A percentile compares a stretch with the other conserved stretches of the same genome.
Evolutionary conservation across 345 rosid species (phyloP).

Genomic region (Eucalyptus sp.): DNA sequence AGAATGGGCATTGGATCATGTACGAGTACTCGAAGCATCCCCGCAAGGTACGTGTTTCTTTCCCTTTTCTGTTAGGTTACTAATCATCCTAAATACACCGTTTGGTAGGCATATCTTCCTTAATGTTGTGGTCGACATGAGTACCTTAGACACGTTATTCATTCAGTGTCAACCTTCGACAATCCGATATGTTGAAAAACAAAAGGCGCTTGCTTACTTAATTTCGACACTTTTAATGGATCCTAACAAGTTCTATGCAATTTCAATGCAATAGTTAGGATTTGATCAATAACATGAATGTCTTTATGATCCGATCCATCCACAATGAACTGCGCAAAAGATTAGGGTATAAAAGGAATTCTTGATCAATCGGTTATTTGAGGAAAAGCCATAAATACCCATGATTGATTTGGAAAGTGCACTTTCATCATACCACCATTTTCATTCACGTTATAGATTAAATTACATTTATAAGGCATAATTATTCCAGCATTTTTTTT

Average conservation of each 20-base stretch:
- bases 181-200: neutral
- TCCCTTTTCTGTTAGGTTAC: neutral
- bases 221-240: neutral
- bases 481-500: too few relatives aligned
- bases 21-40: neutral
- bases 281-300: neutral
- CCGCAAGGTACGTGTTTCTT: neutral
- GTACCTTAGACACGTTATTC: neutral
- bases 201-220: neutral
- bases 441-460: too few relatives aligned
- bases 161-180: neutral
- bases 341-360: neutral
- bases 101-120: neutral
- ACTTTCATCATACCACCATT: rapidly evolving
- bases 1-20: neutral
- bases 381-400: rapidly evolving
- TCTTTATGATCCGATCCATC: neutral
- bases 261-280: neutral
- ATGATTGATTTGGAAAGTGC: too few relatives aligned
- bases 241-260: neutral
- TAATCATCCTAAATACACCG: neutral
- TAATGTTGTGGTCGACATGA: neutral
- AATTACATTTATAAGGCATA: too few relatives aligned
- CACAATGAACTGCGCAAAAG: neutral
- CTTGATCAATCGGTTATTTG: too few relatives aligned